phyloP scores from a whole-genome alignment of 2,329 filamentous ascomycete genomes.

The Penicillium freii region DNA sequence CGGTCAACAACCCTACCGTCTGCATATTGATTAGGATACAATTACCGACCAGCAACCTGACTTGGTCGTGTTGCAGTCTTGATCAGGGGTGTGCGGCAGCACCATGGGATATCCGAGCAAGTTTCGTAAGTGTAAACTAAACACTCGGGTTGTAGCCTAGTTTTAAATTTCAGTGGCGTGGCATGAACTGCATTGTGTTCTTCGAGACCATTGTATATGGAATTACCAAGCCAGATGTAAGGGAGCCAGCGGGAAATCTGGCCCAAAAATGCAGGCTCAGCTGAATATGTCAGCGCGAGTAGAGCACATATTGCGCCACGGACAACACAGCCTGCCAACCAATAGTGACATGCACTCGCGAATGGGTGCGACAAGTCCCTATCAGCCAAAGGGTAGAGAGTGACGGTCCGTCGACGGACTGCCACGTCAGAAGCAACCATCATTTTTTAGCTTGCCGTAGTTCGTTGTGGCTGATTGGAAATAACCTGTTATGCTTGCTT shows the following conservation, averaged over 20 bases:
- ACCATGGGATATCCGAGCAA: slow-evolving; percentile 14
- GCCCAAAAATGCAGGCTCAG: slow-evolving; percentile 11
- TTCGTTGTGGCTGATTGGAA: slow-evolving; percentile 13
- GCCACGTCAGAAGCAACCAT: slow-evolving; percentile 35
- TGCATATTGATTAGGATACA: background rate
- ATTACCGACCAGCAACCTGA: slow-evolving; percentile 7
- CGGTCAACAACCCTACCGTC: slow-evolving; percentile 5
- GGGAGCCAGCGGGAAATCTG: slow-evolving; percentile 1
- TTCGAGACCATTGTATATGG: slow-evolving; percentile 2
- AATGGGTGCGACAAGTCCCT: slow-evolving; percentile 13
- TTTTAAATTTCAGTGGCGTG: slow-evolving; percentile 4
- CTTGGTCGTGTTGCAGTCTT: slow-evolving; percentile 1
- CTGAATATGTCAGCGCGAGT: slow-evolving; percentile 4
- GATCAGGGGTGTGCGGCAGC: slow-evolving; percentile 2
- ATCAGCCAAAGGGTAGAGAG: slow-evolving; percentile 12
- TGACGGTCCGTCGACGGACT: slow-evolving; percentile 19
- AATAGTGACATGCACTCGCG: background rate
- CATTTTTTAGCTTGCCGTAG: slow-evolving; percentile 11
- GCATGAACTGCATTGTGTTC: background rate
- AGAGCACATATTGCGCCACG: background rate
- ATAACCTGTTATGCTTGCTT: slow-evolving; percentile 10
- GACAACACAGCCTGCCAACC: background rate
- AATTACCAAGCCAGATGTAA: slow-evolving; percentile 14
- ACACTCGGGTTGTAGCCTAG: background rate
- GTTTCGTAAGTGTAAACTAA: background rate